phyloP scores from a whole-genome alignment of 495 filamentous ascomycete genomes.

The Staphylotrichum longicolle region DNA sequence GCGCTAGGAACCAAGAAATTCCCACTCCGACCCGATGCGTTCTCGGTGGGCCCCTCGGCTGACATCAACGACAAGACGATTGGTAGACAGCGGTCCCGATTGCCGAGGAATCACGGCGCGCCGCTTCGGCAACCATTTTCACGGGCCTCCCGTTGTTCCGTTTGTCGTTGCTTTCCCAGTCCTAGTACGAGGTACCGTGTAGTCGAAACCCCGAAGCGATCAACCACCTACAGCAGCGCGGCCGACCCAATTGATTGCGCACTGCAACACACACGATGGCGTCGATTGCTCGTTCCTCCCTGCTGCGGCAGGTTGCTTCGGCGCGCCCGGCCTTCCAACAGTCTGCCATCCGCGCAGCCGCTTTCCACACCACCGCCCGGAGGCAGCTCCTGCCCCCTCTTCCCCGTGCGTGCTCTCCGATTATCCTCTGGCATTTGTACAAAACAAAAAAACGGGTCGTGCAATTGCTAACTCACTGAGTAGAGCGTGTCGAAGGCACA shows the following conservation, averaged over 20 bases:
- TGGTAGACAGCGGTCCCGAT: constrained; percentile 31
- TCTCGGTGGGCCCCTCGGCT: constrained; percentile 25
- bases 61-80: constrained; percentile 32
- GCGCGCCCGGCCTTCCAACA: constrained; percentile 31
- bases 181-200: too few species aligned
- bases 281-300: constrained; percentile 53
- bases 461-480: constrained; percentile 21
- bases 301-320: constrained; percentile 51
- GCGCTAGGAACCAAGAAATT: constrained; percentile 14
- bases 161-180: constrained; percentile 17
- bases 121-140: constrained; percentile 29
- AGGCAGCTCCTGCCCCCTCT: constrained; percentile 60
- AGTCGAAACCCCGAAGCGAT: constrained; percentile 11
- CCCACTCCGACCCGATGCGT: constrained; percentile 19
- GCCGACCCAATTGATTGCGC: constrained; percentile 31
- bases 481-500: constrained; percentile 76
- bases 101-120: constrained; percentile 33
- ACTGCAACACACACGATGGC: constrained; percentile 43
- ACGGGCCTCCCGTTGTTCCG: constrained; percentile 9
- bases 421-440: constrained; percentile 11
- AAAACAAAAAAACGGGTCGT: not conserved
- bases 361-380: constrained; percentile 70
- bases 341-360: constrained; percentile 47
- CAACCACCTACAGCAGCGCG: constrained; percentile 9
- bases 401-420: constrained; percentile 29